Evolutionary conservation across 805 yeast genomes (phyloP).

Genomic region (Teunomyces tritomae): DNA sequence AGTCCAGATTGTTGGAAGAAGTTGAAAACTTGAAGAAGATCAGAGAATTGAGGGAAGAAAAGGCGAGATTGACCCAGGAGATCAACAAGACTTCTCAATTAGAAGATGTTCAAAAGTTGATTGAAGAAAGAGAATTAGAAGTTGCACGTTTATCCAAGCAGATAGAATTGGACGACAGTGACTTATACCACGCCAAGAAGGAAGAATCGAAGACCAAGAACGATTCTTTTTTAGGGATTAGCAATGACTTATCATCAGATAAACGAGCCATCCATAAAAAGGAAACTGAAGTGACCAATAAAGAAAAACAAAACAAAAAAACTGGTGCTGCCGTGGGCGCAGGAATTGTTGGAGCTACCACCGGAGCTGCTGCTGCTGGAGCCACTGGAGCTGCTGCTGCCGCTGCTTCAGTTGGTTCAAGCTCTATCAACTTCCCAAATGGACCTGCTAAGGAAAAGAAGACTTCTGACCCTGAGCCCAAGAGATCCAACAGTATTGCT

Average conservation of each 20-base stretch:
- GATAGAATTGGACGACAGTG: constrained; percentile 31
- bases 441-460: background rate
- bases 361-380: constrained; percentile 28
- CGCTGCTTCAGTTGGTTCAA: constrained; percentile 17
- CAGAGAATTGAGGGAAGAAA: constrained; percentile 38
- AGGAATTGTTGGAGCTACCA: constrained; percentile 9
- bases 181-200: constrained; percentile 12
- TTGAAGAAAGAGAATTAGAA: constrained; percentile 33
- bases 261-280: constrained; percentile 15
- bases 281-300: constrained; percentile 7
- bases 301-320: background rate
- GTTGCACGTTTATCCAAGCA: constrained; percentile 30
- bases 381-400: constrained; percentile 24
- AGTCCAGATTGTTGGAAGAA: constrained; percentile 36
- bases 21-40: constrained; percentile 39
- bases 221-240: constrained; percentile 26
- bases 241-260: constrained; percentile 29
- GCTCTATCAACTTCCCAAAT: constrained; percentile 15
- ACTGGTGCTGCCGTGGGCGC: constrained; percentile 17
- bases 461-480: constrained; percentile 2
- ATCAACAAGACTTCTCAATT: constrained; percentile 18
- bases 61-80: constrained; percentile 27
- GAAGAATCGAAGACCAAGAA: constrained; percentile 7
- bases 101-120: constrained; percentile 27
- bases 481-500: constrained; percentile 15